Evolutionary conservation across 176 grass and related monocot genomes (phyloP).

Genomic region (Raddia distichophylla): DNA sequence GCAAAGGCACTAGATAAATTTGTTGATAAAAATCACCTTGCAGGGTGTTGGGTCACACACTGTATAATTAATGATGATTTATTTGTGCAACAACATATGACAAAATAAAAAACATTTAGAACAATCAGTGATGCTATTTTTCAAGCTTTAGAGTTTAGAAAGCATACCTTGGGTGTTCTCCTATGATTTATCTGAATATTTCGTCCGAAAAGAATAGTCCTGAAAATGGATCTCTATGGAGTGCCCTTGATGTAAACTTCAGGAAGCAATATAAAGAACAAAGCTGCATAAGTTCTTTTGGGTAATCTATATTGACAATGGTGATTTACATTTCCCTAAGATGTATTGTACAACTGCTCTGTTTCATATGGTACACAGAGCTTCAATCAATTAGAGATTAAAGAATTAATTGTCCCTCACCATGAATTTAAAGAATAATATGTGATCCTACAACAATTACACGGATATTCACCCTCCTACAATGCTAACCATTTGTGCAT

Average conservation of each 20-base stretch:
- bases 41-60: too few relatives aligned
- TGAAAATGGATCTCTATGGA: too few relatives aligned
- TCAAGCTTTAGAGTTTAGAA: neutral
- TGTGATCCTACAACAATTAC: conserved; percentile 36
- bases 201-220: too few relatives aligned
- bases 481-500: neutral
- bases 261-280: neutral
- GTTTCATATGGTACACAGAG: neutral
- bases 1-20: too few relatives aligned
- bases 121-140: neutral
- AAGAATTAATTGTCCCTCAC: neutral
- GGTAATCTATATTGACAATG: neutral
- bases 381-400: neutral
- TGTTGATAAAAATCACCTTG: too few relatives aligned
- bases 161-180: neutral
- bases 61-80: neutral
- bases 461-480: conserved; percentile 24
- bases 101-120: neutral
- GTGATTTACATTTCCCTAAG: neutral
- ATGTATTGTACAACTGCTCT: neutral
- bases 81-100: neutral
- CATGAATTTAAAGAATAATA: conserved; percentile 2
- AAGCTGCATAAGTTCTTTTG: neutral
- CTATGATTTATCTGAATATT: neutral
- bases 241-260: neutral